A percentile compares a stretch with the other conserved stretches of the same genome.
Conservation (phyloP, 2,329 filamentous ascomycete genomes). For the Pseudogymnoascus sp. region DNA sequence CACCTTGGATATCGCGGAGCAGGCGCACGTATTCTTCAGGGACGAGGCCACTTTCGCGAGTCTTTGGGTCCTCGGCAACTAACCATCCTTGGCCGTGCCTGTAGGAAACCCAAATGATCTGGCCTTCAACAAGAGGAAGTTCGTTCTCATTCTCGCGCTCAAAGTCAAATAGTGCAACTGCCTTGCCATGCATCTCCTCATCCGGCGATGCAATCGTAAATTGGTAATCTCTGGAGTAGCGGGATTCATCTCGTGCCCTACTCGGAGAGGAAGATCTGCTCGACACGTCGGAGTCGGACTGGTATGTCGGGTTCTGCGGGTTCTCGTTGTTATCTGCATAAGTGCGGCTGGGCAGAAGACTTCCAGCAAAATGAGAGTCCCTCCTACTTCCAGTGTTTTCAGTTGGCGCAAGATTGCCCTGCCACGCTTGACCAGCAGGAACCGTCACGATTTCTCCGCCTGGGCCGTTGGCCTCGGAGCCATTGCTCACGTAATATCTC, state of each 20-base stretch:
- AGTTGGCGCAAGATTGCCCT: conserved; percentile 17
- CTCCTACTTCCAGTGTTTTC: conserved; percentile 39
- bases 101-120: conserved; percentile 94
- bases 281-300: conserved; percentile 49
- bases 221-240: conserved; percentile 86
- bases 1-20: conserved; percentile 86
- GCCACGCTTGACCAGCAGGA: conserved; percentile 49
- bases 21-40: conserved; percentile 94
- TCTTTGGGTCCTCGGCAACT: conserved; percentile 91
- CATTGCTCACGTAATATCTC: conserved; percentile 65
- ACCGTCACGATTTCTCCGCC: conserved; percentile 78
- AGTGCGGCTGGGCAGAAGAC: conserved; percentile 31
- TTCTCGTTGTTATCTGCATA: conserved; percentile 32
- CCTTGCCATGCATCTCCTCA: conserved; percentile 96
- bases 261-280: conserved; percentile 52
- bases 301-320: conserved; percentile 29
- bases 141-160: conserved; percentile 94
- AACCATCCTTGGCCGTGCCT: conserved; percentile 95
- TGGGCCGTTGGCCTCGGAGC: conserved; percentile 63
- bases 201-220: conserved; percentile 93
- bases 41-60: conserved; percentile 86
- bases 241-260: conserved; percentile 57
- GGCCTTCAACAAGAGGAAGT: conserved; percentile 81
- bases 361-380: conserved; percentile 47
- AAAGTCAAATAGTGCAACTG: conserved; percentile 92